Base-by-base conservation (phyloP, 495 filamentous ascomycete genomes). In the Beverwykella pulmonaria region DNA sequence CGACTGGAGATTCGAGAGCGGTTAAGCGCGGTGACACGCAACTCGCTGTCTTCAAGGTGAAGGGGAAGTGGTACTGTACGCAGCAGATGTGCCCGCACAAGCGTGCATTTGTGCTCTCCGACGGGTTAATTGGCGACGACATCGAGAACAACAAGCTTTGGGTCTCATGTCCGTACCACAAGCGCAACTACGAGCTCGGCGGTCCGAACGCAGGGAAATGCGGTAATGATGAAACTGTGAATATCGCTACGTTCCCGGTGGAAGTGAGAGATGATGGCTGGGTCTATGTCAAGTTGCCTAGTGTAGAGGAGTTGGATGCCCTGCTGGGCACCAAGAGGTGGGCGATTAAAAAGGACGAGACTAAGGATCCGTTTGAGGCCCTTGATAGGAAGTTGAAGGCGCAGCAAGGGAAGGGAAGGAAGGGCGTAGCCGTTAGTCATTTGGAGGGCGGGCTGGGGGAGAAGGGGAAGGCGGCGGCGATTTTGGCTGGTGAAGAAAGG, bases 51-150 rank as follows among this genome's bases (percentile, higher is more conserved):
- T 97, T 94, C 84, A 92, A 92, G 73, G 82, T 97, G 66, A 84
- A 85, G 62, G 93, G 92, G 20, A 84, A 86, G 54, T 96, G 85
- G 78, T 94, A 93, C 74, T 90, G 91, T n/a, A 89, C 88, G 17
- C 93, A 98, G 82, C 92, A 98, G 75, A 98, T 98, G 93, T 98
- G 93, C 75, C 93, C 93, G 15, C 92, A 97, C 79, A 97, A 96
- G 78, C 90, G 93, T 27, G 87, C 93, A 0, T 97, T 98, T 76
- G 89, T 92, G 29, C 84, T 97, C 34, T 89, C 89, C 0, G 93
- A 97, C 74, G 91, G 92, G 5, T 72, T 98, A 1, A 85, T 97
- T 44, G 93, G 93, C n/a, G 88, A 96, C 59, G 78, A 81, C 57
- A 12, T 73, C 30, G 71, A 74, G 34, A 71, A 78, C 61, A 75